Evolutionary conservation across 148 eudicot species (phyloP), one percentile per base, ranked within the genome.

Genomic region (Fagopyrum homotropicum): DNA sequence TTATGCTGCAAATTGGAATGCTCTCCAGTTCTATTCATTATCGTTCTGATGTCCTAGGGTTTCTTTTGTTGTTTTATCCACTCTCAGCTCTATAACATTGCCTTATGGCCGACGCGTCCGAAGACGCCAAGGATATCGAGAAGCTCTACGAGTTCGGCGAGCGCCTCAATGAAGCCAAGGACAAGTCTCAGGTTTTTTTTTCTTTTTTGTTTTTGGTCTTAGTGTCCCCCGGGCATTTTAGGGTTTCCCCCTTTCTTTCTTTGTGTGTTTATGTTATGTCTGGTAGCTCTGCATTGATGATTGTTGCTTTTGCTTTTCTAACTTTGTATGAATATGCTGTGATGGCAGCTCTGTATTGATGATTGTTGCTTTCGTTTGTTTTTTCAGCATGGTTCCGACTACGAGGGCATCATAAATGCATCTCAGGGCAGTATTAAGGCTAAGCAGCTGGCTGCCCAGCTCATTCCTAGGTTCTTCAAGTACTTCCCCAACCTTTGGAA

Each of bases 391-490:
- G 87, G 77, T 43, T 84, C 83, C 45, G 98, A 91, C 60, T 94
- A 91, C 54, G 85, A 85, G 79, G 89, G 83, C 69, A 94, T 94
- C 19, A 87, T 92, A 19, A 77, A 79, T 78, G 88, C 89, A 29
- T 86, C 97, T 4, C 82, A 80, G 74, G 88, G 96, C 70, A 87
- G 88, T 80, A 72, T 88, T 12, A 94, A 94, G 90, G 91, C 96
- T 0, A 87, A 81, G 81, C 98, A 94, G 71, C 80, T 94, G 80
- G 88, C 97, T 68, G 98, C 98, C 3, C 98, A 94, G 91, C 93
- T 94, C 7, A 94, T 94, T 75, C 98, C 98, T 10, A 88, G 93
- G 81, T 94, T 84, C 74, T 94, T 94, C 77, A 91, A 94, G 86
- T 77, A 82, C 78, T 94, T 90, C 73, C 98, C 98, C 0, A 84